phyloP scores from a whole-genome alignment of 73 alveolate species.

The Paramecium biaurelia region DNA sequence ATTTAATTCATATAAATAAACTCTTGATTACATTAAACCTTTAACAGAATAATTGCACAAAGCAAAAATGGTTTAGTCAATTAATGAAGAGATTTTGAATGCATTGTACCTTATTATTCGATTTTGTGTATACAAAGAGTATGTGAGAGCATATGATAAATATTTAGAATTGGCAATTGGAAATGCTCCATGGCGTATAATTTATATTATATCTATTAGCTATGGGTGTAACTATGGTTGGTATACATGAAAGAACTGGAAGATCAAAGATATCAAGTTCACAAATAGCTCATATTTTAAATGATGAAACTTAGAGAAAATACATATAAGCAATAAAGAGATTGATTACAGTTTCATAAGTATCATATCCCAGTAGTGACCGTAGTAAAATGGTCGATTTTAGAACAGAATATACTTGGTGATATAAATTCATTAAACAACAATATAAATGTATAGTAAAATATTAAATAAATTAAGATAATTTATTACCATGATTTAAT shows the following conservation, averaged over 20 bases:
- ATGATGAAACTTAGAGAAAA: conserved; percentile 92
- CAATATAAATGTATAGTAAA: neutral
- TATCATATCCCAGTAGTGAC: conserved; percentile 74
- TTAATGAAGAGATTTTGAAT: conserved; percentile 89
- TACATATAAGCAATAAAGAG: conserved; percentile 90
- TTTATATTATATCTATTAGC: conserved; percentile 71
- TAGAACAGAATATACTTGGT: conserved; percentile 49
- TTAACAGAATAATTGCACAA: conserved; percentile 80
- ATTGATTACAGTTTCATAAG: conserved; percentile 85
- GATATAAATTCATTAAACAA: neutral
- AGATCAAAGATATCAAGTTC: conserved; percentile 86
- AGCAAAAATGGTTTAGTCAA: conserved; percentile 42
- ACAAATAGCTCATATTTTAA: conserved; percentile 76
- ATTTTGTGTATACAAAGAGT: conserved; percentile 88
- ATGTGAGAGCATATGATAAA: conserved; percentile 93
- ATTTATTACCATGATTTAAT: neutral
- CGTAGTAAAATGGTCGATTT: conserved; percentile 58
- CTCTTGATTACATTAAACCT: conserved; percentile 83
- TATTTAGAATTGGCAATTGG: conserved; percentile 96
- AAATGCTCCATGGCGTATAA: conserved; percentile 97
- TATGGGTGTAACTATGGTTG: conserved; percentile 98
- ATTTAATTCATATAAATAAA: conserved; percentile 77
- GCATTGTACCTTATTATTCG: conserved; percentile 83
- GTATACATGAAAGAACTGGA: conserved; percentile 97
- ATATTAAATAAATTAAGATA: neutral